Evolutionary conservation across 345 rosid species (phyloP), one percentile per base, ranked within the genome.

Genomic region (Fremontodendron californicum): DNA sequence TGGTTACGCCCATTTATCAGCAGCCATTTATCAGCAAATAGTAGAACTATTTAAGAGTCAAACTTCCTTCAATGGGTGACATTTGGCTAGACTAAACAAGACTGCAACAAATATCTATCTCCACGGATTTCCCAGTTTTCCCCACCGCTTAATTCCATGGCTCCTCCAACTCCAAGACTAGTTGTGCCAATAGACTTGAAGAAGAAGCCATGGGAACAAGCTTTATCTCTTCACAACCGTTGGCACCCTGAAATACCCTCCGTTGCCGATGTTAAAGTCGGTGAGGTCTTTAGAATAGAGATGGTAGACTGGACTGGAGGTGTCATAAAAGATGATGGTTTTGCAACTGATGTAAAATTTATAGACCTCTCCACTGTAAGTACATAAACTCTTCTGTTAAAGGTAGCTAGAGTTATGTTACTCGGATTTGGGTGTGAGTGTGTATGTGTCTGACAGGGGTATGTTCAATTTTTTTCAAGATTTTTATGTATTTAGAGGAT

Each of bases 241-340:
- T 89, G 97, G 97, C 98, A 91, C 83, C 98, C 92, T 4, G 85
- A 88, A 70, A 90, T 86, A 60, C 89, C 94, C 1, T 75, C 90
- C 0, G 87, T 89, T 5, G 85, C 86, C 0, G 84, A 61, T 68
- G 90, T 90, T 43, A 80, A 15, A 71, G 72, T 73, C 27, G 84
- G 86, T 15, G 96, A 92, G 83, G 70, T 91, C 0, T 89, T 90
- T 70, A 82, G 90, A 72, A 83, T 88, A 9, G 97, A 88, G 77
- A 91, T 89, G 96, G 80, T 91, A 27, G 92, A 91, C 81, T 83
- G 84, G 81, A 91, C 92, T 3, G 93, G 96, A 74, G 96, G 96
- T 73, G 74, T 8, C 31, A 78, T 94, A 42, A 89, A 85, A 74
- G 97, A 94, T 68, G 82, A 89, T 83, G 86, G 61, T 45, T 90